phyloP scores from a whole-genome alignment of 768 basidiomycete genomes.

The Ramaria sp. region DNA sequence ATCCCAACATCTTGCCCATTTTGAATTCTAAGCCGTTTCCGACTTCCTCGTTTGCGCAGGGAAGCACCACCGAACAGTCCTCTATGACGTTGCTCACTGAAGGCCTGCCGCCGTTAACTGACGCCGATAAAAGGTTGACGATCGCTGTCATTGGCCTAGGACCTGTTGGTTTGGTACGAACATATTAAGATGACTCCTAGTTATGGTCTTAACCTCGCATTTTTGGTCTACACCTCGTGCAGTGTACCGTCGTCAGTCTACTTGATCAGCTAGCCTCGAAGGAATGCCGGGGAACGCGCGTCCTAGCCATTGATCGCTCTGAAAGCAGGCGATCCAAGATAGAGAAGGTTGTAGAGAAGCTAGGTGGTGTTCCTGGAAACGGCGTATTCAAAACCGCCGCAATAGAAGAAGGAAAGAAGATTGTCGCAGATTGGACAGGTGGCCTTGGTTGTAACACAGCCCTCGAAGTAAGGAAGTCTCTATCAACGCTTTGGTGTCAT shows the following conservation, averaged over 20 bases:
- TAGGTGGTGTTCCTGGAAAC: conserved; percentile 32
- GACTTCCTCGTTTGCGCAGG: conserved; percentile 20
- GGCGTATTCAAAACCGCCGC: conserved; percentile 42
- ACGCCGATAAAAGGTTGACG: conserved; percentile 42
- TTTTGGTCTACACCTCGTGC: neutral
- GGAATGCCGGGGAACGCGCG: conserved; percentile 32
- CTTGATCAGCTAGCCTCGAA: conserved; percentile 46
- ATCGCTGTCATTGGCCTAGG: conserved; percentile 67
- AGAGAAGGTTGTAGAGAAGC: conserved; percentile 42
- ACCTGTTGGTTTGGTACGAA: conserved; percentile 58
- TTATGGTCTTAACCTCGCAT: neutral
- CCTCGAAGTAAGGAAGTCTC: conserved; percentile 41
- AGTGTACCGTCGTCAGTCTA: conserved; percentile 55
- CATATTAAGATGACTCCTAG: neutral
- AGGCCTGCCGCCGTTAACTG: neutral
- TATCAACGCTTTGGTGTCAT: neutral
- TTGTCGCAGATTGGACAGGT: conserved; percentile 42
- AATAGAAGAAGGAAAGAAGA: conserved; percentile 39
- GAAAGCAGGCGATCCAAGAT: conserved; percentile 49
- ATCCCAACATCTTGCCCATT: conserved; percentile 58
- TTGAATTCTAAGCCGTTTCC: conserved; percentile 55
- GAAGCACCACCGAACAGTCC: neutral
- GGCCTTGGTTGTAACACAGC: conserved; percentile 53
- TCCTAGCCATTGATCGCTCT: conserved; percentile 56
- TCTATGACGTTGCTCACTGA: neutral